phyloP scores from a whole-genome alignment of 768 basidiomycete species.

The Leucosporidium scottii region DNA sequence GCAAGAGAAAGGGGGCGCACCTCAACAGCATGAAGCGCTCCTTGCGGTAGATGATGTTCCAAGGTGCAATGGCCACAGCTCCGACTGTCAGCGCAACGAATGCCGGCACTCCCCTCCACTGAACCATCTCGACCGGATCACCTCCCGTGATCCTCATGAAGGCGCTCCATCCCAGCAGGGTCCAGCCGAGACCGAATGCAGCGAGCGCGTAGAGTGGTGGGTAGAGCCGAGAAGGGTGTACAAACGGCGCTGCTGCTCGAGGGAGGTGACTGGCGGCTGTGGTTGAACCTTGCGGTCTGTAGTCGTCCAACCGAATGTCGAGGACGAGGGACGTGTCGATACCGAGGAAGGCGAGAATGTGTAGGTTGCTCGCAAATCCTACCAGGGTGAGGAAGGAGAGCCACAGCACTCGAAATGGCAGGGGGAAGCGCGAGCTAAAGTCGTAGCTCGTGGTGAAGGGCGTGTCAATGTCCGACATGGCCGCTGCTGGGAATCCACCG shows the following conservation, averaged over 20 bases:
- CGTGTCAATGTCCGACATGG: conserved; percentile 1
- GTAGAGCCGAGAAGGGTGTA: conserved; percentile 50
- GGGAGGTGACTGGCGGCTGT: conserved; percentile 1
- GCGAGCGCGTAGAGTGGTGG: conserved; percentile 44
- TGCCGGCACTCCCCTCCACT: conserved; percentile 13
- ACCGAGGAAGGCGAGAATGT: conserved; percentile 65
- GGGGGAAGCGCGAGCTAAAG: conserved; percentile 52
- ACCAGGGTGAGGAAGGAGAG: conserved; percentile 54
- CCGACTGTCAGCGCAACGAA: conserved; percentile 15
- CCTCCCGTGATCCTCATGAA: conserved; percentile 15
- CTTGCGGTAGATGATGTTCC: conserved; percentile 24
- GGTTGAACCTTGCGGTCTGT: background rate
- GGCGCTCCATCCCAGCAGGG: conserved; percentile 19
- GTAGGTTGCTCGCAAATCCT: conserved; percentile 91
- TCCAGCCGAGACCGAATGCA: conserved; percentile 22
- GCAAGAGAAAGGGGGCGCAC: conserved; percentile 3
- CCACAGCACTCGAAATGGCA: conserved; percentile 84
- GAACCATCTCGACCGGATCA: background rate
- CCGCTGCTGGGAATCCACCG: no score
- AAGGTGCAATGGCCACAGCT: conserved; percentile 23
- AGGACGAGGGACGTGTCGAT: conserved; percentile 67
- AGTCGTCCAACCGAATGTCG: conserved; percentile 48
- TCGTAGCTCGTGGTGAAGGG: background rate
- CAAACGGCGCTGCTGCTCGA: conserved; percentile 39
- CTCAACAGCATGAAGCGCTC: conserved; percentile 32